Conservation (phyloP, 306 rosid species). For the Elaeagnus macrophylla region DNA sequence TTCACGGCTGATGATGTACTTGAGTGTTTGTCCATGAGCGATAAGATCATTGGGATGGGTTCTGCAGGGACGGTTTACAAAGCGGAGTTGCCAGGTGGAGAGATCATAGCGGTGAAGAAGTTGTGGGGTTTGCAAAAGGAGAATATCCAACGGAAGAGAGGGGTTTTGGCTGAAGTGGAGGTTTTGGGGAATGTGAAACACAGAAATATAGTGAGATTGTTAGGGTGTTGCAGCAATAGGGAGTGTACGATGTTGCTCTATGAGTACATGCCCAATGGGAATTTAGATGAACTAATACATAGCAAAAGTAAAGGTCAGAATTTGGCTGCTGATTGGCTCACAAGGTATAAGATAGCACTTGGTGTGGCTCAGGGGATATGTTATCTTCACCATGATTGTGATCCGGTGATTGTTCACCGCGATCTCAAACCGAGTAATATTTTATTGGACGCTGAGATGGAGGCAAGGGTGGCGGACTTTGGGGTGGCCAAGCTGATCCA, state of each 20-base stretch:
- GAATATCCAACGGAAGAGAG: constrained; percentile 62
- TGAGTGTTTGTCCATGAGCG: constrained; percentile 62
- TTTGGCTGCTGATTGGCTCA: constrained; percentile 66
- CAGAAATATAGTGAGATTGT: constrained; percentile 82
- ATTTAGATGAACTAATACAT: constrained; percentile 69
- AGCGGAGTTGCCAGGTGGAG: constrained; percentile 93
- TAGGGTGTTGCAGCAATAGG: constrained; percentile 89
- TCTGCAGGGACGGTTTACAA: constrained; percentile 76
- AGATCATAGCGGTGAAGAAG: constrained; percentile 81
- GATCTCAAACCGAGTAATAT: constrained; percentile 91
- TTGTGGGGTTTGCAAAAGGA: constrained; percentile 78
- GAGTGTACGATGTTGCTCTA: constrained; percentile 84
- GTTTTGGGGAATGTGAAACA: constrained; percentile 93
- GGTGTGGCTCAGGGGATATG: constrained; percentile 98
- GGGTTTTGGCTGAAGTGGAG: constrained; percentile 86
- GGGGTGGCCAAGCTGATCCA: constrained; percentile 89
- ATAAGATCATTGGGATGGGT: constrained; percentile 82
- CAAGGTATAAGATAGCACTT: constrained; percentile 66
- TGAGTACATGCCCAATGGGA: constrained; percentile 93
- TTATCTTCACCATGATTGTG: constrained; percentile 93
- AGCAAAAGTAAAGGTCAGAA: constrained; percentile 62
- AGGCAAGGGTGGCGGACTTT: constrained; percentile 87
- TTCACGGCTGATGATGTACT: constrained; percentile 86
- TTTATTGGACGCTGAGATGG: constrained; percentile 77
- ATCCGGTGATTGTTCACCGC: constrained; percentile 79